Conservation (phyloP, 306 rosid genomes). For the Fragaria iinumae region DNA sequence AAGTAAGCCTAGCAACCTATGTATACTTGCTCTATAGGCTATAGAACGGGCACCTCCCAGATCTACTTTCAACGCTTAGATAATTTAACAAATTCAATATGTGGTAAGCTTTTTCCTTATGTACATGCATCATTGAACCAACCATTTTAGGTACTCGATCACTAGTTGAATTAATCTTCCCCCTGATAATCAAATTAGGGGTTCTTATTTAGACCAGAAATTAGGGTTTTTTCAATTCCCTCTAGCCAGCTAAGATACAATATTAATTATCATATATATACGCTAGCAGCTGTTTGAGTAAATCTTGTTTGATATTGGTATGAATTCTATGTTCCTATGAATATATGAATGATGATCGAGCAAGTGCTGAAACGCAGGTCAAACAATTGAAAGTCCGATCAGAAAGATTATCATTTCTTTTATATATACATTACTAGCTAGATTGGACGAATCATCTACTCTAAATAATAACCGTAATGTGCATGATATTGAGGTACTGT, state of each 20-base stretch:
- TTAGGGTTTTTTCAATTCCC: neutral
- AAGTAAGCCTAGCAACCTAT: neutral
- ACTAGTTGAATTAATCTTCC: neutral
- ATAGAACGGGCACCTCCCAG: conserved; percentile 11
- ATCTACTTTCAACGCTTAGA: neutral
- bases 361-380: neutral
- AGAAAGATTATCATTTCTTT: neutral
- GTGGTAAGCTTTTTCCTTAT: neutral
- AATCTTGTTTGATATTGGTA: neutral
- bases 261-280: neutral
- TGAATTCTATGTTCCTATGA: neutral
- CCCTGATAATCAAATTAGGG: neutral
- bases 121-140: neutral
- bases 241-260: neutral
- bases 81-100: neutral
- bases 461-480: neutral
- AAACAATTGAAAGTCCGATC: neutral
- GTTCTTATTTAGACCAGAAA: neutral
- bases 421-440: no score
- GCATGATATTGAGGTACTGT: neutral
- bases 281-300: neutral
- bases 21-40: neutral
- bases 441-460: neutral
- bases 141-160: neutral
- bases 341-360: neutral